These are phyloP conservation scores for Davidsoniella eucalypti DNA, from an alignment of 2,329 filamentous ascomycete genomes.

Conservation along the genomic window DNA sequence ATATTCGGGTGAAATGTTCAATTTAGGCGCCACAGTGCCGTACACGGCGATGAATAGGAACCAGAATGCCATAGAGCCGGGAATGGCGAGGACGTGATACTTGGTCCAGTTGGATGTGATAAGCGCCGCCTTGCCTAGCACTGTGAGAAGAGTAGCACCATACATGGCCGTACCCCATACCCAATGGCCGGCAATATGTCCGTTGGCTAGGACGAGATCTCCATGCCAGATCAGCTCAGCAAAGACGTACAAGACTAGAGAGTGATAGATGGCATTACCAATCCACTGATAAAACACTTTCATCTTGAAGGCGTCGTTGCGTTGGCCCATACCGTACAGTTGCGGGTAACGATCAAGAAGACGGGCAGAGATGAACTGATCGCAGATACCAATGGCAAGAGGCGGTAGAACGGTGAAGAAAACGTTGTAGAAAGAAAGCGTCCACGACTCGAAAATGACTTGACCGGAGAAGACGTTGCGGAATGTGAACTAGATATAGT, in stretches of 20 bases:
- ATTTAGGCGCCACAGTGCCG: slow-evolving; percentile 66
- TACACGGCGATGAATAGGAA: slow-evolving; percentile 79
- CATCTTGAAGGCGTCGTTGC: slow-evolving; percentile 82
- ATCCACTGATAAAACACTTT: slow-evolving; percentile 91
- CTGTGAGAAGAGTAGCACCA: slow-evolving; percentile 80
- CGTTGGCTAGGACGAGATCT: slow-evolving; percentile 65
- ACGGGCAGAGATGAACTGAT: slow-evolving; percentile 91
- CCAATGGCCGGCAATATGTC: slow-evolving; percentile 81
- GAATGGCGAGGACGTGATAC: slow-evolving; percentile 89
- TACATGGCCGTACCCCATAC: slow-evolving; percentile 95
- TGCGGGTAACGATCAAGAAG: slow-evolving; percentile 91
- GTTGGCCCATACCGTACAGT: slow-evolving; percentile 82
- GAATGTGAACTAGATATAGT: slow-evolving; percentile 59
- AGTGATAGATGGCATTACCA: slow-evolving; percentile 88
- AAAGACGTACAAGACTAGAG: slow-evolving; percentile 77
- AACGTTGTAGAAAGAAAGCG: slow-evolving; percentile 97
- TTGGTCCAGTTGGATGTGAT: slow-evolving; percentile 99
- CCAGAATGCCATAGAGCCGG: slow-evolving; percentile 85
- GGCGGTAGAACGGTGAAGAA: slow-evolving; percentile 92
- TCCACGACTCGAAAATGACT: slow-evolving; percentile 99
- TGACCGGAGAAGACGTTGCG: slow-evolving; percentile 96
- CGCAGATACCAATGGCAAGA: slow-evolving; percentile 86
- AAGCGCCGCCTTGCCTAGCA: slow-evolving; percentile 84
- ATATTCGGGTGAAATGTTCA: slow-evolving; percentile 71
- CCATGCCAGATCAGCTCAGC: slow-evolving; percentile 65